These are phyloP conservation scores for Hirsutella minnesotensis DNA, from an alignment of 2,329 filamentous ascomycete genomes.

Conservation along the genomic window DNA sequence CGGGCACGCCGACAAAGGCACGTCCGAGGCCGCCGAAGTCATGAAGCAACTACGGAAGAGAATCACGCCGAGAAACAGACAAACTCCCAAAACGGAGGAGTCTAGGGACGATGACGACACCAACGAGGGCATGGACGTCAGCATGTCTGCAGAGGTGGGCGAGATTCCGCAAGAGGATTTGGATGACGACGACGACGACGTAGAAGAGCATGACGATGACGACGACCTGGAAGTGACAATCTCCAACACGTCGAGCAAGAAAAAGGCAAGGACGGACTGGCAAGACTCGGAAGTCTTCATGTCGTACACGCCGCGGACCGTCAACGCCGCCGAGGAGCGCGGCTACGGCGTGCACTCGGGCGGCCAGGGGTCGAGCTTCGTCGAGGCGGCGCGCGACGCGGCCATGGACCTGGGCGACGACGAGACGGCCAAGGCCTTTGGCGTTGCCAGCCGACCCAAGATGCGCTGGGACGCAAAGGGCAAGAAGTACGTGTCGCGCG, in stretches of 20 bases:
- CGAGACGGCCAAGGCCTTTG: constrained; percentile 70
- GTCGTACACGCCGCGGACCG: constrained; percentile 77
- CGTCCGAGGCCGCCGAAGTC: constrained; percentile 57
- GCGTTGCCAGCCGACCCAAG: constrained; percentile 57
- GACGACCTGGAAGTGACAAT: constrained; percentile 63
- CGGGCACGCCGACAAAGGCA: constrained; percentile 56
- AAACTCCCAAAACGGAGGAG: constrained; percentile 29
- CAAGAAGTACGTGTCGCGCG: constrained; percentile 84
- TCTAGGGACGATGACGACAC: constrained; percentile 17
- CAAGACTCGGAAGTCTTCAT: constrained; percentile 89
- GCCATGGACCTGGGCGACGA: constrained; percentile 92
- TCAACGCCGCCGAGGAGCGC: constrained; percentile 76
- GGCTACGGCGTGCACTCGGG: constrained; percentile 89
- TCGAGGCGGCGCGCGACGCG: constrained; percentile 72
- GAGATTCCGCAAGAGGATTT: constrained; percentile 4
- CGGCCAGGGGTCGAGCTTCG: constrained; percentile 63
- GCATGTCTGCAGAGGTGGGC: constrained; percentile 11
- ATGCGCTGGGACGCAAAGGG: constrained; percentile 97
- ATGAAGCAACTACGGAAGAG: constrained; percentile 62
- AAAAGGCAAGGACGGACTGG: constrained; percentile 51
- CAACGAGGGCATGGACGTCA: constrained; percentile 3
- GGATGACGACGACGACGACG: constrained; percentile 14
- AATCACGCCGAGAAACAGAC: constrained; percentile 46
- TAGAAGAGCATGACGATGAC: constrained; percentile 34
- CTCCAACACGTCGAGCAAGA: constrained; percentile 37